Percentiles rank a stretch among this genome's conserved stretches.
Evolutionary conservation across 257 asterid genomes (phyloP).

Genomic region (Cynanchum wilfordii): DNA sequence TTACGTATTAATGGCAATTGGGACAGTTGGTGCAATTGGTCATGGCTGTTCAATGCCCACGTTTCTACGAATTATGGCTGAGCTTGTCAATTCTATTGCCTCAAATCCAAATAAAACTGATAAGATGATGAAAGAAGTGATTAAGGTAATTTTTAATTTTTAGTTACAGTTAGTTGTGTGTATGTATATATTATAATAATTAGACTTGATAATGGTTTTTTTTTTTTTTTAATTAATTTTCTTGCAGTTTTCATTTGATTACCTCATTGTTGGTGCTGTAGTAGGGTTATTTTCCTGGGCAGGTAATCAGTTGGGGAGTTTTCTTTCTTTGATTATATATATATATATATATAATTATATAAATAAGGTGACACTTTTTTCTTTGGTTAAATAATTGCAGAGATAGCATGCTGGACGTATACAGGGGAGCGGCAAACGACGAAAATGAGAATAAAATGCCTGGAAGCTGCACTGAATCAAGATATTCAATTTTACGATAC

Average conservation of each 20-base stretch:
- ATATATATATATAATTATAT: too few species aligned
- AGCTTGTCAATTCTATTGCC: slow-evolving; percentile 97
- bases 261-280: slow-evolving; percentile 98
- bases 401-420: slow-evolving; percentile 99
- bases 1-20: slow-evolving; percentile 65
- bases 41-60: slow-evolving; percentile 92
- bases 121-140: slow-evolving; percentile 91
- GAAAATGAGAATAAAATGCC: slow-evolving; percentile 75
- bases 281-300: slow-evolving; percentile 99
- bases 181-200: background rate
- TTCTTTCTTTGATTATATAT: too few species aligned
- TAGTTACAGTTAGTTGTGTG: too few species aligned
- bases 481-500: slow-evolving; percentile 83
- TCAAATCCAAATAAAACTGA: slow-evolving; percentile 80
- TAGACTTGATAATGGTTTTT: background rate
- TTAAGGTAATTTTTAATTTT: slow-evolving; percentile 45
- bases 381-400: slow-evolving; percentile 32
- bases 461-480: slow-evolving; percentile 81
- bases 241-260: slow-evolving; percentile 92
- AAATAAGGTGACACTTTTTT: too few species aligned
- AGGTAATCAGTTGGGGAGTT: slow-evolving; percentile 32
- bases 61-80: slow-evolving; percentile 94
- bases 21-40: slow-evolving; percentile 82
- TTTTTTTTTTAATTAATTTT: background rate
- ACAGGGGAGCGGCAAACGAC: slow-evolving; percentile 90